Evolutionary conservation across 305 asterid genomes (phyloP), one percentile per base, ranked within the genome.

Genomic region (Fraxinus greggii): DNA sequence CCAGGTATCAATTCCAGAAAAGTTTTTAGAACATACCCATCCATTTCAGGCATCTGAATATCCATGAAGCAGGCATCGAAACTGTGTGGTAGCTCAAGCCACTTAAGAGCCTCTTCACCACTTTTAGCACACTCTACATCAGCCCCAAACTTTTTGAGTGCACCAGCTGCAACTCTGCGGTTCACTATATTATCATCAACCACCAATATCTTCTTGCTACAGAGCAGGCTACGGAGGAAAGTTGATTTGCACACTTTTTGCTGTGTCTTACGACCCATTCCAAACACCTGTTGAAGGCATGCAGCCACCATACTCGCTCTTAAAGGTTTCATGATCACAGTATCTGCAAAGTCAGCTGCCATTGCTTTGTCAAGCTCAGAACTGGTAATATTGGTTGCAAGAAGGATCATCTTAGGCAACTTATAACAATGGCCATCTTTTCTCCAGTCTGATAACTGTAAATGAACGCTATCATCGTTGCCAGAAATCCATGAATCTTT

Each of bases 41-140:
- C 99, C 99, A 95, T 95, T 91, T 94, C 99, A 0, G 99, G 99
- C 99, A 95, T 95, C 89, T 95, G 99, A 86, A 95, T 92, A 85
- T 95, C 99, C 99, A 95, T 95, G 86, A 95, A 95, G 89, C 99
- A 95, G 5, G 98, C 99, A 54, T 93, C 94, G 45, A 92, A 93
- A 78, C 79, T 87, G 33, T 95, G 98, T 0, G 99, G 99, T 45
- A 92, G 72, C 86, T 91, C 91, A 73, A 95, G 97, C 88, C 89
- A 90, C 42, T 86, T 78, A 32, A 95, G 93, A 78, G 98, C 99
- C 82, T 89, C 96, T 69, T 88, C 91, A n/a, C 98, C 99, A 77
- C 98, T 95, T 82, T 89, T 93, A 13, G 91, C 99, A 54, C 98
- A 95, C 85, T 80, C 88, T 21, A 94, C 97, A 1, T 85, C 87